Evolutionary conservation across 2,329 filamentous ascomycete species (phyloP).

Genomic region (Grosmannia huntii): DNA sequence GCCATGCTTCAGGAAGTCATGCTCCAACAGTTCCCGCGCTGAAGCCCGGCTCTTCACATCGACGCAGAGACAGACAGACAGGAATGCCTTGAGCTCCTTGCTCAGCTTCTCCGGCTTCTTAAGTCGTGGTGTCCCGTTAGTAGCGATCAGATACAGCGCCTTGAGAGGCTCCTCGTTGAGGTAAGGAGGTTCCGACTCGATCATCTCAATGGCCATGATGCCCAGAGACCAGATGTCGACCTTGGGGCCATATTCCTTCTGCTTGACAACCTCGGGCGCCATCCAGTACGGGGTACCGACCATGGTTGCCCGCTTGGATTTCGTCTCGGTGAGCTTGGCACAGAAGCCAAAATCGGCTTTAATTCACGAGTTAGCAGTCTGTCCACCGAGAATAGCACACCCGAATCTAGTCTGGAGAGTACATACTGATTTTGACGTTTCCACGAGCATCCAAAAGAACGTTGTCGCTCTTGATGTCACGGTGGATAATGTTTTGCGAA

Average conservation of each 20-base stretch:
- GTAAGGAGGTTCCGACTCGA: slow-evolving; percentile 95
- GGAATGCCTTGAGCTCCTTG: slow-evolving; percentile 94
- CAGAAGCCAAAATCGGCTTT: slow-evolving; percentile 97
- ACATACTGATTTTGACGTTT: slow-evolving; percentile 94
- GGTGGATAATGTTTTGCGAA: slow-evolving; percentile 92
- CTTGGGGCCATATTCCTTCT: slow-evolving; percentile 97
- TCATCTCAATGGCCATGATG: slow-evolving; percentile 99
- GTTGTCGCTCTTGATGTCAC: slow-evolving; percentile 99
- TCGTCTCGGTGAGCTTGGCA: slow-evolving; percentile 92
- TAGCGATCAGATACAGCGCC: slow-evolving; percentile 93
- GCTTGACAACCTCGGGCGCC: slow-evolving; percentile 98
- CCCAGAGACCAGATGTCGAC: slow-evolving; percentile 98
- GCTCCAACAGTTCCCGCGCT: slow-evolving; percentile 74
- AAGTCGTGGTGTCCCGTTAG: slow-evolving; percentile 87
- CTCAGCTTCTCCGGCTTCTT: slow-evolving; percentile 98
- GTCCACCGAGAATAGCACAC: neutral
- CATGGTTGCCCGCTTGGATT: slow-evolving; percentile 97
- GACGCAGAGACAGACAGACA: slow-evolving; percentile 91
- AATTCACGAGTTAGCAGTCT: neutral
- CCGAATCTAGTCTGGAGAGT: neutral
- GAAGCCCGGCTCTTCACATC: slow-evolving; percentile 92
- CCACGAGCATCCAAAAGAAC: slow-evolving; percentile 87
- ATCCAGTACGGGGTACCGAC: slow-evolving; percentile 99
- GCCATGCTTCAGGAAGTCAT: slow-evolving; percentile 90
- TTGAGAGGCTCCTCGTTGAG: slow-evolving; percentile 96